Base-by-base conservation (phyloP, 2,329 filamentous ascomycete species). In the Emmonsiellopsis sp. region DNA sequence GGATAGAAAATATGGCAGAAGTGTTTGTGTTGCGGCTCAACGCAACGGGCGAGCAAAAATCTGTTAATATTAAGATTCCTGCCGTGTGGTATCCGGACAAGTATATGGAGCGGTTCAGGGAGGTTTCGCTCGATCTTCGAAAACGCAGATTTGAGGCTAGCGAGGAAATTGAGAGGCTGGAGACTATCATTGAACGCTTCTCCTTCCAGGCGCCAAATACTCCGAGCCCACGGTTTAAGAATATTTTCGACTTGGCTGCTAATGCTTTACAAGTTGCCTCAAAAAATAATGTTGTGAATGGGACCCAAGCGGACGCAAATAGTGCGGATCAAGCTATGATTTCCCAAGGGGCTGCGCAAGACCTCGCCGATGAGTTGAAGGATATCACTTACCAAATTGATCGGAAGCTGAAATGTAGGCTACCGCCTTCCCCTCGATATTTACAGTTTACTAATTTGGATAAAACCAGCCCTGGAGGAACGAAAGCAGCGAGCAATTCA, bases 31-130 rank as follows among this genome's bases (percentile, higher is more conserved):
- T 84, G 62, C 72, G 62, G 58, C 58, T 69, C 43, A 66, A 59
- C 64, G 58, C 60, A 53, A 69, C 60, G 13, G 43, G 32, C 11
- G 39, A 66, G 34, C 67, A 58, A 36, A 63, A 61, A 42, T 61
- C 58, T 32, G 62, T 78, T 27, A 69, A 74, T 32, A 65, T 83
- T 43, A 75, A 75, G 5, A 71, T 83, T 14, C 80, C 81, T 3
- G 63, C 74, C 1, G 69, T 72, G 1, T 75, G 82, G 60, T 82
- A 81, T 57, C 73, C 78, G 4, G 82, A 85, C 65, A 75, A 81
- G 45, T 85, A 85, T 62, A 68, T 83, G 45, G 71, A 77, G 48
- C 68, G 73, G 56, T 79, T 77, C 55, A 70, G 73, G 53, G 70
- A 71, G 1, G 61, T 72, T 8, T 73, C 77, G 13, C 71, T 71